Percentiles rank a stretch among this genome's conserved stretches.
Evolutionary conservation across 1,284 basidiomycete species (phyloP).

Genomic region (Melanopsichium pennsylvanicum): DNA sequence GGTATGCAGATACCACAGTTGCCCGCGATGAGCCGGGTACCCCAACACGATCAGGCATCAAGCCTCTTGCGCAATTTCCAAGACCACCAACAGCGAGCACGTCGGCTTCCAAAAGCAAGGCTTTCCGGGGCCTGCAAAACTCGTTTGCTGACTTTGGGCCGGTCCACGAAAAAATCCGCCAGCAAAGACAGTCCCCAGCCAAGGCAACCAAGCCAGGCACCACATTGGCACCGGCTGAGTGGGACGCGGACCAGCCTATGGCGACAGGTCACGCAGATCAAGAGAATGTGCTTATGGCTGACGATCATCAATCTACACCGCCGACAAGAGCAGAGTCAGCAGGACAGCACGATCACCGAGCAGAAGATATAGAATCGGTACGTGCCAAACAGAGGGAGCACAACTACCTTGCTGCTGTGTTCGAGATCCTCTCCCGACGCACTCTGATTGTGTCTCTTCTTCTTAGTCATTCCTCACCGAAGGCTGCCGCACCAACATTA

Average conservation of each 20-base stretch:
- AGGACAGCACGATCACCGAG: neutral
- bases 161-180: slow-evolving; percentile 31
- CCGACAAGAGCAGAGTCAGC: neutral
- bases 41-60: slow-evolving; percentile 26
- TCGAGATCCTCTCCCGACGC: slow-evolving; percentile 33
- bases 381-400: slow-evolving; percentile 4
- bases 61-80: slow-evolving; percentile 15
- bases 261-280: neutral
- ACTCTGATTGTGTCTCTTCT: slow-evolving; percentile 36
- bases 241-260: slow-evolving; percentile 17
- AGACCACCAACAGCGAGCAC: slow-evolving; percentile 6
- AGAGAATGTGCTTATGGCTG: slow-evolving; percentile 8
- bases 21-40: slow-evolving; percentile 30
- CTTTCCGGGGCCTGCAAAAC: slow-evolving; percentile 38
- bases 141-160: slow-evolving; percentile 41
- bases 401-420: slow-evolving; percentile 29
- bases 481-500: slow-evolving; percentile 7
- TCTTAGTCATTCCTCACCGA: slow-evolving; percentile 19
- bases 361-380: neutral
- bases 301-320: slow-evolving; percentile 5
- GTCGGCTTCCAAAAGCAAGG: slow-evolving; percentile 27
- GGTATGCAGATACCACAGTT: slow-evolving; percentile 6
- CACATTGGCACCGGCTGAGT: slow-evolving; percentile 22
- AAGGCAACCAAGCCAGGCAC: neutral
- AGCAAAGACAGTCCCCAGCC: slow-evolving; percentile 20